Conservation (phyloP, 768 basidiomycete genomes). For the Lactarius akahatsu region DNA sequence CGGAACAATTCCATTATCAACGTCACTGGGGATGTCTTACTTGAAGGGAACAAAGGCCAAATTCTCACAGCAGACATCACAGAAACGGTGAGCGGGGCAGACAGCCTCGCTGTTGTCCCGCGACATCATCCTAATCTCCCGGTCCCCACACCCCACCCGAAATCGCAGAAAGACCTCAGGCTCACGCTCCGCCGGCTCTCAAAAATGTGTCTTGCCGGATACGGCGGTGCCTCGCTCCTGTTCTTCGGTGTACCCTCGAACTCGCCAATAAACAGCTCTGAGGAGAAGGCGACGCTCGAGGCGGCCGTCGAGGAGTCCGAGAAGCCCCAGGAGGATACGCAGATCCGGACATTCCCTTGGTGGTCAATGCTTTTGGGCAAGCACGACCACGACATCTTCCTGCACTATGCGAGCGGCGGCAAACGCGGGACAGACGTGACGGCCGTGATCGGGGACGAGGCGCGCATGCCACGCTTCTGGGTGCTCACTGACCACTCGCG, state of each 20-base stretch:
- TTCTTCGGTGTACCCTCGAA: slow-evolving; percentile 69
- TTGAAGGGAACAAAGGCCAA: slow-evolving; percentile 66
- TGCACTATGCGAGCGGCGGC: slow-evolving; percentile 48
- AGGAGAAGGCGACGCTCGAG: slow-evolving; percentile 62
- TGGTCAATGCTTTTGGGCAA: slow-evolving; percentile 80
- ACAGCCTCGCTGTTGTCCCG: slow-evolving; percentile 34
- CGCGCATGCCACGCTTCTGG: slow-evolving; percentile 83
- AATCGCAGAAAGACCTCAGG: slow-evolving; percentile 54
- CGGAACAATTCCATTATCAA: slow-evolving; percentile 54
- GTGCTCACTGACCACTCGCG: slow-evolving; percentile 79
- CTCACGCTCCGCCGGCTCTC: slow-evolving; percentile 73
- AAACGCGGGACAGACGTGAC: slow-evolving; percentile 23
- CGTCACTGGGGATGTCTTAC: slow-evolving; percentile 70
- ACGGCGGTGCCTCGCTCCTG: slow-evolving; percentile 76
- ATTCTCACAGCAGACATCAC: slow-evolving; percentile 82
- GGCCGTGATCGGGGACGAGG: slow-evolving; percentile 63
- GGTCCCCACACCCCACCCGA: slow-evolving; percentile 16
- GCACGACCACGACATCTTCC: slow-evolving; percentile 82
- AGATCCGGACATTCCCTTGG: slow-evolving; percentile 57
- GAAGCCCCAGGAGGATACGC: slow-evolving; percentile 32
- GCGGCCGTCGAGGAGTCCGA: slow-evolving; percentile 71
- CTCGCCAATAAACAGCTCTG: slow-evolving; percentile 33
- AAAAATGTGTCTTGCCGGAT: slow-evolving; percentile 81
- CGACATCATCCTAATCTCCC: slow-evolving; percentile 28
- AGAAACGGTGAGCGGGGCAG: slow-evolving; percentile 42